These are phyloP conservation scores for Viola pubescens DNA, from an alignment of 441 rosid species.

Conservation along the genomic window DNA sequence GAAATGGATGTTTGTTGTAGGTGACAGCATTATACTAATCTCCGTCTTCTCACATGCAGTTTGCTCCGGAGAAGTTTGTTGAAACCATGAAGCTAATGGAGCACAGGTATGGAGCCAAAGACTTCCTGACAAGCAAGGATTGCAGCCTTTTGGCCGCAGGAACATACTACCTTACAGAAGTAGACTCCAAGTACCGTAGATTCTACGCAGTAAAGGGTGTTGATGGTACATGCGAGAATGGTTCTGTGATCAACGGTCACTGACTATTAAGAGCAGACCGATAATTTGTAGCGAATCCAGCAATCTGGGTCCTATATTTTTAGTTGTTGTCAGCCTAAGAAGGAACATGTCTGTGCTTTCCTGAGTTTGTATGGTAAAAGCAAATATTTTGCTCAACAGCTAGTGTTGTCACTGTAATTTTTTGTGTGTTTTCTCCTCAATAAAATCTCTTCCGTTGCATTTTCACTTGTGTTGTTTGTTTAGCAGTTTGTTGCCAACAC, in stretches of 20 bases:
- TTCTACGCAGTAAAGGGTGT: slow-evolving; percentile 61
- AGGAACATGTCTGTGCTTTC: slow-evolving; percentile 7
- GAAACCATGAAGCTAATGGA: slow-evolving; percentile 89
- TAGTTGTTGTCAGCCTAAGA: slow-evolving; percentile 13
- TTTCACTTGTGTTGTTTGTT: not conserved
- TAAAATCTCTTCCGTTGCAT: slow-evolving; percentile 5
- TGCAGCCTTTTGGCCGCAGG: slow-evolving; percentile 73
- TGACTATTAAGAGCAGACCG: slow-evolving; percentile 16
- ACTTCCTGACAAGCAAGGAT: slow-evolving; percentile 85
- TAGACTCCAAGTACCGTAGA: slow-evolving; percentile 81
- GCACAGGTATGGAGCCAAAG: slow-evolving; percentile 91
- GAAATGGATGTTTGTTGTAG: not conserved
- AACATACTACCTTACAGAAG: slow-evolving; percentile 85
- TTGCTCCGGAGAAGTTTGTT: slow-evolving; percentile 72
- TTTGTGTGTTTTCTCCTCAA: slow-evolving; percentile 8
- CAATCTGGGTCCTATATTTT: not conserved
- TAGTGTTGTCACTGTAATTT: slow-evolving; percentile 2
- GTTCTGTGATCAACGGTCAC: slow-evolving; percentile 63
- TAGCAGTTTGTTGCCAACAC: not conserved
- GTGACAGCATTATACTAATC: not conserved
- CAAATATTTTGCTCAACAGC: slow-evolving; percentile 13
- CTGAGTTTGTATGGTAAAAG: slow-evolving; percentile 13
- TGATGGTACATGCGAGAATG: slow-evolving; percentile 30
- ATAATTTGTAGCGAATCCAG: not conserved
- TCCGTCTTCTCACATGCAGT: slow-evolving; percentile 36